Percentiles rank a stretch among this genome's conserved stretches.
These are phyloP conservation scores for Cyberlindnera japonica DNA, from an alignment of 805 yeast genomes.

Conservation along the genomic window DNA sequence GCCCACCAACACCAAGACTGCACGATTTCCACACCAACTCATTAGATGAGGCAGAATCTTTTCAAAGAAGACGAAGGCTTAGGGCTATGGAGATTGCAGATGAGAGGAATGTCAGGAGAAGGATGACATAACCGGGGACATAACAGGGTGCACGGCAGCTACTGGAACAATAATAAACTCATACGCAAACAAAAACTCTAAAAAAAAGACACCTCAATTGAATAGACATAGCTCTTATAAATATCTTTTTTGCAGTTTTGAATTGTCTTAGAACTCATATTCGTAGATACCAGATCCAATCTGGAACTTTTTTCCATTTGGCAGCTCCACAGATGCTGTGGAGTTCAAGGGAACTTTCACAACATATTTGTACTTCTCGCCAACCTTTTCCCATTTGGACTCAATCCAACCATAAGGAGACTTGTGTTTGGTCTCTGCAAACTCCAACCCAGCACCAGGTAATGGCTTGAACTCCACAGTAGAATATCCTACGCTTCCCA, in stretches of 20 bases:
- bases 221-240: too few species aligned
- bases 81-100: too few species aligned
- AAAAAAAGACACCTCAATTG: too few species aligned
- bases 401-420: conserved; percentile 19
- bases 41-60: too few species aligned
- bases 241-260: background rate
- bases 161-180: too few species aligned
- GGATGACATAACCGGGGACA: too few species aligned
- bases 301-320: conserved; percentile 7
- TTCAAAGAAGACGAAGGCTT: too few species aligned
- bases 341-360: conserved; percentile 17
- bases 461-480: conserved; percentile 14
- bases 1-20: too few species aligned
- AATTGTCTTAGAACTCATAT: conserved; percentile 2
- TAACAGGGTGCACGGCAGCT: too few species aligned
- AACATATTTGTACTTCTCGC: conserved; percentile 7
- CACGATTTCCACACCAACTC: too few species aligned
- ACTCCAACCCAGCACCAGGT: conserved; percentile 16
- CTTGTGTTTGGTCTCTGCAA: conserved; percentile 13
- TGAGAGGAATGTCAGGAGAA: too few species aligned
- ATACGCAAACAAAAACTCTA: too few species aligned
- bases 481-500: conserved; percentile 9
- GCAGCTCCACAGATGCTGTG: conserved; percentile 14
- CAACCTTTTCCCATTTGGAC: conserved; percentile 13
- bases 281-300: conserved; percentile 14